Evolutionary conservation across 805 yeast genomes (phyloP), one percentile per base, ranked within the genome.

Genomic region (Zygoascus flipseniorum): DNA sequence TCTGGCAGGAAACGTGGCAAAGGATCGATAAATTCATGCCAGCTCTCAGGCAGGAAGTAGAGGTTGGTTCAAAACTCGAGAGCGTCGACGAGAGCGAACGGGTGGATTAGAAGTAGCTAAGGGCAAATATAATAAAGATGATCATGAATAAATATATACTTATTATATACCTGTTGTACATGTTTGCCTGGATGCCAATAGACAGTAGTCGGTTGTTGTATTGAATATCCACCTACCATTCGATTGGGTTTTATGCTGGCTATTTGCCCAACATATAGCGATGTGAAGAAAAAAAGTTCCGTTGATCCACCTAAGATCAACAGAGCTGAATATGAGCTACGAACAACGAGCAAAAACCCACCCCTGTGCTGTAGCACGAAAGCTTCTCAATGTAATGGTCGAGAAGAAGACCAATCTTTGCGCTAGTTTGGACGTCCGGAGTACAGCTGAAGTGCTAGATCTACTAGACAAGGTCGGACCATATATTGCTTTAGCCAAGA

Each of bases 371-470:
- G 83, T 93, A 28, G 98, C 96, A 1, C 71, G 79, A 51, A 79
- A 86, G 56, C 77, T 93, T 28, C 74, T 93, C 55, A 69, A 69
- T 16, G 76, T 90, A 39, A 89, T 92, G 86, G 87, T 83, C 50
- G 66, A 71, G 46, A 93, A 93, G 70, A 75, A 89, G 69, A 79
- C 96, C 50, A 93, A 92, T 63, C 76, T 93, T 54, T 93, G 98
- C 75, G 97, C 97, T 10, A 89, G 97, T 9, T 80, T 92, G 13
- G 99, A 93, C 68, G 95, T 93, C 23, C 79, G 81, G 55, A 82
- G 86, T 37, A 89, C 97, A 4, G 66, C 67, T 5, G 97, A 93
- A 65, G 77, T 93, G 49, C 74, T 93, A 47, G 63, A 65, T 0
- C 76, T 92, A 50, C 77, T 86, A 19, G 97, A 92, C 52, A 76